phyloP scores from a whole-genome alignment of 2,329 filamentous ascomycete species.

The Ophiognomonia clavigignenti-juglandacearum region DNA sequence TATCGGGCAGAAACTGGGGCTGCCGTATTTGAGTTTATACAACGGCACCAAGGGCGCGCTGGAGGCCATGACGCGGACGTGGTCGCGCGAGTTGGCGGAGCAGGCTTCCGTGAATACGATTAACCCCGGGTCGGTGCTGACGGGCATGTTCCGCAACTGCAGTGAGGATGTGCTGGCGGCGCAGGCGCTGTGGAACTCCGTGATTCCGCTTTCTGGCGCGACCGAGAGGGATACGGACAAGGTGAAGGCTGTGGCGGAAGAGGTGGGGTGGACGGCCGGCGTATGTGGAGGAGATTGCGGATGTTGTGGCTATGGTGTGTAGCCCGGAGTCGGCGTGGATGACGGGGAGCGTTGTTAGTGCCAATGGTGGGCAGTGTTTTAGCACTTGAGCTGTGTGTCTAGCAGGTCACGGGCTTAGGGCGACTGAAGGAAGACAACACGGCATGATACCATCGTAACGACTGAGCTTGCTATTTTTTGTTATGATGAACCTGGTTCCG shows the following conservation, averaged over 20 bases:
- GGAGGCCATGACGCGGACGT: constrained; percentile 58
- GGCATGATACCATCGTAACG: too few relatives aligned
- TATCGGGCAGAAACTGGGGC: constrained; percentile 48
- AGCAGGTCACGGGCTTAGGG: too few relatives aligned
- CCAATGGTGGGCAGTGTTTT: constrained; percentile 17
- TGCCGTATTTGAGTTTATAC: constrained; percentile 51
- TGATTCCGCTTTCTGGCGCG: constrained; percentile 43
- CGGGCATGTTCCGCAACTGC: constrained; percentile 41
- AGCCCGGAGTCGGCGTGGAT: constrained; percentile 19
- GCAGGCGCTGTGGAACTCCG: constrained; percentile 30
- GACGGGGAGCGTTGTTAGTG: constrained; percentile 20
- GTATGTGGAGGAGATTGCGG: constrained; percentile 43
- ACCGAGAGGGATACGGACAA: constrained; percentile 25
- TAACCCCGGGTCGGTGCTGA: constrained; percentile 52
- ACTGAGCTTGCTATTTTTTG: too few relatives aligned
- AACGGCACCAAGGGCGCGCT: constrained; percentile 58
- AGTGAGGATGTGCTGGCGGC: constrained; percentile 45
- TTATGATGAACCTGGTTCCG: too few relatives aligned
- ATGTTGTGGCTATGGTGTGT: constrained; percentile 18
- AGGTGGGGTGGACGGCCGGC: constrained; percentile 47
- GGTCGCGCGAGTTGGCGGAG: constrained; percentile 55
- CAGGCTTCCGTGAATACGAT: constrained; percentile 54
- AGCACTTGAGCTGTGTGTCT: constrained; percentile 4
- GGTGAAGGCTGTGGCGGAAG: constrained; percentile 36
- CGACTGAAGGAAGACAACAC: too few relatives aligned